phyloP scores from a whole-genome alignment of 179 eudicot species.

The Beta lomatogona region DNA sequence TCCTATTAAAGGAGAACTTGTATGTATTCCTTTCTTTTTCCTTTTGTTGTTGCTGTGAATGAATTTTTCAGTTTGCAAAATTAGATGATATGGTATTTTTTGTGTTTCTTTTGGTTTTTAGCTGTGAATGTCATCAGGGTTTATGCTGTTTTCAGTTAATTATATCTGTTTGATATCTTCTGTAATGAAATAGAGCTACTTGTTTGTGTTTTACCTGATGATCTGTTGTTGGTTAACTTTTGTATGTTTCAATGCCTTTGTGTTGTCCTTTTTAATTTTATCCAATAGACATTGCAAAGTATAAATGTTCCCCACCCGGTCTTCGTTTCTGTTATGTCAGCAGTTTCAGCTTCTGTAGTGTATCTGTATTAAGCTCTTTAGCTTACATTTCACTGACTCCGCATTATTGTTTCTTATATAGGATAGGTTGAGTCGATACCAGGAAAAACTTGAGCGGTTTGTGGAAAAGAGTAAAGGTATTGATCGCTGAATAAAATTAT shows the following conservation, averaged over 20 bases:
- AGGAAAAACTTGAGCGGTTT: conserved; percentile 68
- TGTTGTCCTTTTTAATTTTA: background rate
- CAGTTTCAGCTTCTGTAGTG: background rate
- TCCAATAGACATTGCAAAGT: too few species aligned
- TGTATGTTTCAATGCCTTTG: background rate
- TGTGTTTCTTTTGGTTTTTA: background rate
- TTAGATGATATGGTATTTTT: background rate
- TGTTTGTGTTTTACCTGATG: background rate
- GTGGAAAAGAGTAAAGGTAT: conserved; percentile 76
- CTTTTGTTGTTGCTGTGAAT: background rate
- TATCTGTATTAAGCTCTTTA: background rate
- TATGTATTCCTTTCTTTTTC: conserved; percentile 22
- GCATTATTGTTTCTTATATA: conserved; percentile 34
- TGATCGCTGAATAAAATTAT: background rate
- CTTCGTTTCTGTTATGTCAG: too few species aligned
- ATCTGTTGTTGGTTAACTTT: background rate
- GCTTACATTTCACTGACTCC: background rate
- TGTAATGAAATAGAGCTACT: background rate
- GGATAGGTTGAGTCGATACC: conserved; percentile 79
- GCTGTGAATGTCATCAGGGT: background rate
- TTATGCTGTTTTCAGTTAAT: background rate
- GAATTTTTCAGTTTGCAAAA: background rate
- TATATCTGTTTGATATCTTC: background rate
- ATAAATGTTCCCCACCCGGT: background rate
- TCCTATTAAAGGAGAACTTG: conserved; percentile 70